These are phyloP conservation scores for Desmodesmus armatus DNA, from an alignment of 139 green algal species.

Conservation along the genomic window DNA sequence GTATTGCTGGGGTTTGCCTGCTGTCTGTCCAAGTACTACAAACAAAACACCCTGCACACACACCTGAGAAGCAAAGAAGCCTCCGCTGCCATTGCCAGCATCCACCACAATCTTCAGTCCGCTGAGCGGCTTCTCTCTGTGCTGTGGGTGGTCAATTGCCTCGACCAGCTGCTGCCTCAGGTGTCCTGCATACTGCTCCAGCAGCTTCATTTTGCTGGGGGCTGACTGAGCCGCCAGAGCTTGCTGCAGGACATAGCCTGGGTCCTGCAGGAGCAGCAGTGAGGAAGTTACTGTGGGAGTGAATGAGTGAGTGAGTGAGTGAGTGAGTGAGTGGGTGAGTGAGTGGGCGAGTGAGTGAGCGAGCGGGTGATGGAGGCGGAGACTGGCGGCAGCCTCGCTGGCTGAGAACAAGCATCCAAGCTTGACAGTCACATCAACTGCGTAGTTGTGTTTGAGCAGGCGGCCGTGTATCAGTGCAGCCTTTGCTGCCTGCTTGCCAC, in stretches of 20 bases:
- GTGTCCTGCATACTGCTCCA: constrained; percentile 71
- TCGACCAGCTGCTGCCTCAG: constrained; percentile 79
- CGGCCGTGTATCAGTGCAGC: too few relatives aligned
- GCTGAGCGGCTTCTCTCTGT: constrained; percentile 15
- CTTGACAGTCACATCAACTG: too few relatives aligned
- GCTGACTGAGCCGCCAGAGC: constrained; percentile 60
- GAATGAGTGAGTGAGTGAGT: neutral
- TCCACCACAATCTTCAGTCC: constrained; percentile 74
- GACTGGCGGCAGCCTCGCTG: too few relatives aligned
- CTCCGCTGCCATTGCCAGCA: constrained; percentile 89
- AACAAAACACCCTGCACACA: too few relatives aligned
- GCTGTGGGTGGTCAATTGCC: constrained; percentile 49
- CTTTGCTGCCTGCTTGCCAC: too few relatives aligned
- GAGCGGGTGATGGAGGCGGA: too few relatives aligned
- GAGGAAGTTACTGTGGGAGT: neutral
- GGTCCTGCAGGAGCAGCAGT: neutral
- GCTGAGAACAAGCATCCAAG: too few relatives aligned
- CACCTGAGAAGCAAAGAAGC: constrained; percentile 82
- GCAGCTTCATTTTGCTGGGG: constrained; percentile 29
- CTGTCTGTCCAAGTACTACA: too few relatives aligned
- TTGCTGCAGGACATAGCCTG: neutral
- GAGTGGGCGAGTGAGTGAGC: neutral
- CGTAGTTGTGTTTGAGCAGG: too few relatives aligned
- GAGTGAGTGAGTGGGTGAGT: neutral
- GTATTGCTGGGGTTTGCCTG: too few relatives aligned